Percentiles rank a stretch among this genome's conserved stretches.
Conservation (phyloP, 352 stramenopile genomes). For the Globisporangium yorkense region DNA sequence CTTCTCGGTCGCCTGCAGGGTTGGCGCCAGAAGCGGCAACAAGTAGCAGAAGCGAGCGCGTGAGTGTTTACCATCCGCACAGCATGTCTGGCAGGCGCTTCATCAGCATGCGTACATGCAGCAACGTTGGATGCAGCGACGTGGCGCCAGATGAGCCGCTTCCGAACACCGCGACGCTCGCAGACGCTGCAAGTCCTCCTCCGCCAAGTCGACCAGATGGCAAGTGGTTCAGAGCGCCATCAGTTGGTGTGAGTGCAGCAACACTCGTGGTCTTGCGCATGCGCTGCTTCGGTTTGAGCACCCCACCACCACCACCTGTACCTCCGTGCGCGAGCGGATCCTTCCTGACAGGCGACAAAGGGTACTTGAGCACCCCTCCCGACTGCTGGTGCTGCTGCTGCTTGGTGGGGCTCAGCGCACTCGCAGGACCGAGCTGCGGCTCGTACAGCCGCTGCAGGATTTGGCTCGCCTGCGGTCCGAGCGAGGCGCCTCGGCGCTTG, state of each 20-base stretch:
- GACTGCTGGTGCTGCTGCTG: background rate
- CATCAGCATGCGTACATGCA: conserved; percentile 21
- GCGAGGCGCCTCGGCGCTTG: conserved; percentile 36
- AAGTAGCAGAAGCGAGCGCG: background rate
- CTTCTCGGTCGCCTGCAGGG: conserved; percentile 41
- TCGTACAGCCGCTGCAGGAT: conserved; percentile 70
- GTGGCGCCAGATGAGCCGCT: background rate
- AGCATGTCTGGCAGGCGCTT: background rate
- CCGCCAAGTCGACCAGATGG: background rate
- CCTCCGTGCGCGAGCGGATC: background rate
- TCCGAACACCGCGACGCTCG: conserved; percentile 27
- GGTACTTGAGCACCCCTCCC: background rate
- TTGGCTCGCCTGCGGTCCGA: conserved; percentile 46
- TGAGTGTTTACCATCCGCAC: background rate
- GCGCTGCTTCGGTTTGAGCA: conserved; percentile 40
- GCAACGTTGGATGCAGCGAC: conserved; percentile 44
- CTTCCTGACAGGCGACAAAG: conserved; percentile 17
- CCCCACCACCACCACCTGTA: conserved; percentile 1
- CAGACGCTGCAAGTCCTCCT: conserved; percentile 15
- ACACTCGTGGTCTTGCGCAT: conserved; percentile 49
- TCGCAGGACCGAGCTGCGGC: conserved; percentile 38
- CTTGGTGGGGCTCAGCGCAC: conserved; percentile 2
- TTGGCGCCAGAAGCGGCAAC: background rate
- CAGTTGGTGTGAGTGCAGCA: conserved; percentile 17
- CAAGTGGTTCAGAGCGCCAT: background rate